These are phyloP conservation scores for Cercospora sp. DNA, from an alignment of 2,329 filamentous ascomycete genomes.

Conservation along the genomic window DNA sequence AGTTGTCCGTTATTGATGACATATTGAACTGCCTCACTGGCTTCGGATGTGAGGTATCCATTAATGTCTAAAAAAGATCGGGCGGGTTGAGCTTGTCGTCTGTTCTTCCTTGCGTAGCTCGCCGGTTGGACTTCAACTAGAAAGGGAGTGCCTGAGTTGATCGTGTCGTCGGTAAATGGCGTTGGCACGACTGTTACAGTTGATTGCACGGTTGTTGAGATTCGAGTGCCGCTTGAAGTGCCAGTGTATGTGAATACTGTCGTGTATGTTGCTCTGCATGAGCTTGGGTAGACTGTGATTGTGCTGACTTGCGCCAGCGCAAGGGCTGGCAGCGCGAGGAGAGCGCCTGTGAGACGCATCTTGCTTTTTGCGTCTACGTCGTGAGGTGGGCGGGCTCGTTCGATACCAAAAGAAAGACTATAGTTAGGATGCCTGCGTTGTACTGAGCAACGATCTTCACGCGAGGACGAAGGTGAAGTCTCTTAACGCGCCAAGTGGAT, in stretches of 20 bases:
- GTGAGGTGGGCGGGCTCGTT: neutral
- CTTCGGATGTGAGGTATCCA: slow-evolving; percentile 39
- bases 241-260: slow-evolving; percentile 8
- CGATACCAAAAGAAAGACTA: slow-evolving; percentile 18
- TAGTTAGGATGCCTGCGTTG: slow-evolving; percentile 13
- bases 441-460: slow-evolving; percentile 14
- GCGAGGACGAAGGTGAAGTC: slow-evolving; percentile 5
- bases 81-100: slow-evolving; percentile 26
- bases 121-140: slow-evolving; percentile 32
- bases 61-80: slow-evolving; percentile 35
- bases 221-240: slow-evolving; percentile 19
- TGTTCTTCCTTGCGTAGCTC: slow-evolving; percentile 17
- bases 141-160: slow-evolving; percentile 38
- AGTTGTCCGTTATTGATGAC: slow-evolving; percentile 35
- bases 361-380: neutral
- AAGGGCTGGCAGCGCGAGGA: slow-evolving; percentile 21
- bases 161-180: slow-evolving; percentile 31
- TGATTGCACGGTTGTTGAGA: slow-evolving; percentile 33
- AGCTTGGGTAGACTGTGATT: slow-evolving; percentile 31
- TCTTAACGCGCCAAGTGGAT: slow-evolving; percentile 17
- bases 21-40: slow-evolving; percentile 35
- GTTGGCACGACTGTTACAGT: slow-evolving; percentile 32
- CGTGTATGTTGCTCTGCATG: slow-evolving; percentile 32
- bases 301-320: slow-evolving; percentile 30
- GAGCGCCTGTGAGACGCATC: slow-evolving; percentile 22